phyloP scores from a whole-genome alignment of 2,329 filamentous ascomycete genomes.

The Aureobasidium melanogenum region DNA sequence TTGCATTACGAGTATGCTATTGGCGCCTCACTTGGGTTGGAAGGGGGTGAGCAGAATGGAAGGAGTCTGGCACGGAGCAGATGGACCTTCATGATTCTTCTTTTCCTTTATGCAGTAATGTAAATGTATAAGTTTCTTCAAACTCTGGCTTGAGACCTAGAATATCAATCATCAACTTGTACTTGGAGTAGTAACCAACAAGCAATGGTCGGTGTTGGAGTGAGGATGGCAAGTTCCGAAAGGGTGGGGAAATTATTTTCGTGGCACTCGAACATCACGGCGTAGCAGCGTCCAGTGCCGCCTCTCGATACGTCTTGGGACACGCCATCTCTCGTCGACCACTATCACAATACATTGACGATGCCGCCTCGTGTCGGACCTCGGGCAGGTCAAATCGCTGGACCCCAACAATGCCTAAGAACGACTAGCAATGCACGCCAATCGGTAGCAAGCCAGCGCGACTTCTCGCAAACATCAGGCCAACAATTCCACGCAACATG shows the following conservation, averaged over 20 bases:
- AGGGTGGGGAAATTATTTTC: slow-evolving; percentile 7
- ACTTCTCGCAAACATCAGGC: slow-evolving; percentile 10
- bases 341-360: neutral
- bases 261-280: neutral
- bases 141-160: neutral
- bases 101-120: slow-evolving; percentile 6
- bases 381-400: neutral
- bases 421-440: neutral
- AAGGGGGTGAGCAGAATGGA: neutral
- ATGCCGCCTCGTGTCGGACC: slow-evolving; percentile 11
- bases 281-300: neutral
- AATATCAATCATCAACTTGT: neutral
- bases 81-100: neutral
- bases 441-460: neutral
- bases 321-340: neutral
- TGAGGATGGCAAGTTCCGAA: slow-evolving; percentile 1
- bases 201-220: neutral
- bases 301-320: neutral
- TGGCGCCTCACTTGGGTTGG: neutral
- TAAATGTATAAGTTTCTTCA: neutral
- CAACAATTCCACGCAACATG: slow-evolving; percentile 12
- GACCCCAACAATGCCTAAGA: slow-evolving; percentile 8
- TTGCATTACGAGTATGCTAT: neutral
- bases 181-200: neutral
- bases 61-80: neutral